Evolutionary conservation across 176 grass and related monocot genomes (phyloP), one percentile per base, ranked within the genome.

Genomic region (Tillandsia leiboldiana): DNA sequence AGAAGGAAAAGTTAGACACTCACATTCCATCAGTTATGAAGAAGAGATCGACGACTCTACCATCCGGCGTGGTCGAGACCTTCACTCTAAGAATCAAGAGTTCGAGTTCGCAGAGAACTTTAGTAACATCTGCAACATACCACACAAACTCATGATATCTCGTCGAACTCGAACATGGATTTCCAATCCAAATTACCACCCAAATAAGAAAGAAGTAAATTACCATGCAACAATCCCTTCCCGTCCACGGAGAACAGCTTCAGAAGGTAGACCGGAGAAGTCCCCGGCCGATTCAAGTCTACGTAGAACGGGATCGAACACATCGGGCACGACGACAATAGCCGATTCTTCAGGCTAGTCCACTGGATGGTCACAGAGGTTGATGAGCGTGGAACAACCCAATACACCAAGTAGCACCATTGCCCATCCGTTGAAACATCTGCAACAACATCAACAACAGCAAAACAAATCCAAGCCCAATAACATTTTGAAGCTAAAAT

Each of bases 321-420:
- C 1, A 78, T 71, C 0, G 95, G 90, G 75, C 95, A 99, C 62
- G 91, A 74, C 0, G 90, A 83, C 59, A 93, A 70, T n/a, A 99
- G 90, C 70, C 95, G 47, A 73, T 82, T 86, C 82, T 99, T 88
- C 77, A 99, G 85, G 62, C 74, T 90, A 28, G 57, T 74, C 95
- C 95, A 99, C 10, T 75, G 80, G 64, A 93, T 71, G 57, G 61
- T 90, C 33, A 78, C 66, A 3, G 87, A 73, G 24, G 76, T 68
- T 2, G 82, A 83, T 2, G 82, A 83, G 67, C 82, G 72, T 0
- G 95, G 95, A 78, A 90, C 68, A 12, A 99, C 89, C 84, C 87
- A 94, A 75, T 90, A 88, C 53, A 99, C 85, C 48, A 99, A 77
- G 78, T 84, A 99, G 82, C 95, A 99, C 95, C 95, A 99, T 10